Evolutionary conservation across 2,329 filamentous ascomycete species (phyloP), one percentile per base, ranked within the genome.

Genomic region (Exophiala xenobiotica): DNA sequence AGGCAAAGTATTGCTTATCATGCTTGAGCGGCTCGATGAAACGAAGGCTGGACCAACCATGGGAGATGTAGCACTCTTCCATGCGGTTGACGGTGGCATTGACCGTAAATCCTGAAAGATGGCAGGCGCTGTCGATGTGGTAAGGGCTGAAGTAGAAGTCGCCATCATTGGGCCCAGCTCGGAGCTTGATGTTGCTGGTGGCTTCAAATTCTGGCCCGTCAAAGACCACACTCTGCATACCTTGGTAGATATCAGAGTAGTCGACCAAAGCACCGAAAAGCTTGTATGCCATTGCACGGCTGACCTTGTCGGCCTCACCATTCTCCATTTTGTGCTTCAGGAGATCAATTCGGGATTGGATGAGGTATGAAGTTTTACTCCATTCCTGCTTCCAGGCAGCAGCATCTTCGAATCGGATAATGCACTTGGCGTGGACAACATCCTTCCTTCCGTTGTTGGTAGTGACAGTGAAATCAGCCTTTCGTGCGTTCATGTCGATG

Each of bases 31-130:
- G 70, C 63, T 77, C 76, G 37, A 79, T 69, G 60, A 79, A 77
- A 58, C 78, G 79, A 72, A 84, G 78, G 2, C 75, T 78, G 43
- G 75, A 75, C 80, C 80, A 83, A 29, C 80, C 80, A 61, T 83
- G 80, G 26, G 80, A 82, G 56, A 83, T 79, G 65, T 80, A 83
- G 52, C 82, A 79, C 45, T 78, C 76, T 59, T 78, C 77, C 61
- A 79, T 78, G 0, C 78, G 81, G 61, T 82, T 79, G 20, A 80
- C 73, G 6, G 79, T 64, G 49, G 59, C 58, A 39, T 69, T 69
- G 63, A 67, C 64, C 19, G 68, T 63, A 19, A 70, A 65, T 3
- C 68, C 68, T 23, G 62, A 65, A 3, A 69, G 51, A 46, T 70
- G 68, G 18, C 64, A 63, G n/a, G 69, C 57, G 37, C 67, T 67